Conservation (phyloP, 306 rosid genomes). For the Begonia peltatifolia region DNA sequence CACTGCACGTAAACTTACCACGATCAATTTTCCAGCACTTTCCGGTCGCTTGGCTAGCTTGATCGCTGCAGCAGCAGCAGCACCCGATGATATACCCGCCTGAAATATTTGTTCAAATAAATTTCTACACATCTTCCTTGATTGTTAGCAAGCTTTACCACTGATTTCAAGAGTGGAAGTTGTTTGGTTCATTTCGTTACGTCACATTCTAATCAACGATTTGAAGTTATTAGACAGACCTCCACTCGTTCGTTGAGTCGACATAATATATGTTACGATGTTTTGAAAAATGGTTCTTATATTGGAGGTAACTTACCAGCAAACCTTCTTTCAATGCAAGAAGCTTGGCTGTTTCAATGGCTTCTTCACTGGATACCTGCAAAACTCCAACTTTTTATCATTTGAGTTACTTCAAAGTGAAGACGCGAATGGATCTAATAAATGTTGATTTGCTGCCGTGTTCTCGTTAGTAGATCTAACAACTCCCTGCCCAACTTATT, state of each 20-base stretch:
- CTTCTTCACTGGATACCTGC: constrained; percentile 80
- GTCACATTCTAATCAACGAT: too few species aligned
- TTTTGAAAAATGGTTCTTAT: background rate
- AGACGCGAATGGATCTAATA: too few species aligned
- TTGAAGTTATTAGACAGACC: too few species aligned
- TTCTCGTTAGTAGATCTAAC: too few species aligned
- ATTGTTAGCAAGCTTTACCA: background rate
- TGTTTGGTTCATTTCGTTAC: too few species aligned
- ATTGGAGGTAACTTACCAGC: constrained; percentile 7
- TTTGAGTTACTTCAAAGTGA: too few species aligned
- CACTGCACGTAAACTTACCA: constrained; percentile 34
- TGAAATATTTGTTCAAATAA: constrained; percentile 16
- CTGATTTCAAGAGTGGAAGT: background rate
- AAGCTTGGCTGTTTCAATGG: constrained; percentile 69
- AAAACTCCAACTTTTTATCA: background rate
- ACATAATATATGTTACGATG: too few species aligned
- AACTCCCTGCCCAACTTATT: too few species aligned
- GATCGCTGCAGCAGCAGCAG: constrained; percentile 81
- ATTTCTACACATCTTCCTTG: constrained; percentile 21
- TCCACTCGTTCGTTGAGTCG: too few species aligned
- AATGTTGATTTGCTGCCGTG: too few species aligned
- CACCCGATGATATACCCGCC: constrained; percentile 99
- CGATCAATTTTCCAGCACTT: constrained; percentile 86
- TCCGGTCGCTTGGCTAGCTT: constrained; percentile 71
- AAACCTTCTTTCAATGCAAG: constrained; percentile 91